A percentile compares a stretch with the other conserved stretches of the same genome.
Evolutionary conservation across 2,329 filamentous ascomycete genomes (phyloP).

Genomic region (Phoma sp.): DNA sequence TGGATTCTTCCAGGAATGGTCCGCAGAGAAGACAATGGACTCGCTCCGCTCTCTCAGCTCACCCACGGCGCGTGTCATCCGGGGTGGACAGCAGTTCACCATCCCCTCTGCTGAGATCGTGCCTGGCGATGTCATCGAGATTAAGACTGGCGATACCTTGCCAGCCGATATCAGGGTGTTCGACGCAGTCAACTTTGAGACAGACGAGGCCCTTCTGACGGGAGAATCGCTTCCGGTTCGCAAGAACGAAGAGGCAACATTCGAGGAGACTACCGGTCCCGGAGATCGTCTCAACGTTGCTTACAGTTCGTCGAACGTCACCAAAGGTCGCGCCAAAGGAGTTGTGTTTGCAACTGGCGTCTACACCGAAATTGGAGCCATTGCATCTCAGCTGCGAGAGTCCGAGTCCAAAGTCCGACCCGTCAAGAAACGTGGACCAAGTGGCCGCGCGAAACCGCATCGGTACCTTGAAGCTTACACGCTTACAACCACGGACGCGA

Average conservation of each 20-base stretch:
- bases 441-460: slow-evolving; percentile 44
- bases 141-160: slow-evolving; percentile 70
- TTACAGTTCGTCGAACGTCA: slow-evolving; percentile 68
- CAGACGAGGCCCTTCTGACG: slow-evolving; percentile 74
- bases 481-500: slow-evolving; percentile 53
- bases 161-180: slow-evolving; percentile 69
- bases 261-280: slow-evolving; percentile 61
- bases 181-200: slow-evolving; percentile 75
- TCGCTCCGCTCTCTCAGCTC: slow-evolving; percentile 55
- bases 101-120: slow-evolving; percentile 66
- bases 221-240: slow-evolving; percentile 71
- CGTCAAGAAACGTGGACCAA: slow-evolving; percentile 53
- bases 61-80: slow-evolving; percentile 55
- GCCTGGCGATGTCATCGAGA: slow-evolving; percentile 68
- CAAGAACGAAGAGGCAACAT: slow-evolving; percentile 65
- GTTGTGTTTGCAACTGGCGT: slow-evolving; percentile 73
- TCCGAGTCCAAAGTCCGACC: slow-evolving; percentile 45
- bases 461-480: slow-evolving; percentile 58
- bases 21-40: slow-evolving; percentile 58
- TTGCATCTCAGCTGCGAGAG: slow-evolving; percentile 70
- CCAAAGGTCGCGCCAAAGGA: slow-evolving; percentile 71
- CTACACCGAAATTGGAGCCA: slow-evolving; percentile 75
- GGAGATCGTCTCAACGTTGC: slow-evolving; percentile 73
- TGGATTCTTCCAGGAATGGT: slow-evolving; percentile 55
- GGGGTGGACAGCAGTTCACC: slow-evolving; percentile 59